Evolutionary conservation across 805 yeast species (phyloP).

Genomic region (Wickerhamiella cacticola): DNA sequence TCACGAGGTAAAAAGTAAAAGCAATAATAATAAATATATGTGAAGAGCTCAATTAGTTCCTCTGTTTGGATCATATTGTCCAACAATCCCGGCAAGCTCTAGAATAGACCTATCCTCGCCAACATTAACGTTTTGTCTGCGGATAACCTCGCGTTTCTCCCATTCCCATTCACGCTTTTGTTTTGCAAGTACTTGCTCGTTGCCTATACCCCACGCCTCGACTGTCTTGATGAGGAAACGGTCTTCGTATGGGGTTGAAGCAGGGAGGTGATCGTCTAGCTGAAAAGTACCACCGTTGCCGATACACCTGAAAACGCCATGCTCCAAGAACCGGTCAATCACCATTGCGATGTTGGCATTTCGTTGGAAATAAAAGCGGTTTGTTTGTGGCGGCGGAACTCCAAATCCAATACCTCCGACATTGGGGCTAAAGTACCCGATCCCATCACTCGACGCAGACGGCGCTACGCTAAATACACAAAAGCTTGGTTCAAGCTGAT

Average conservation of each 20-base stretch:
- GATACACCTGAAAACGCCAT: slow-evolving; percentile 63
- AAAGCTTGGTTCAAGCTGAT: slow-evolving; percentile 57
- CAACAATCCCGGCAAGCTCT: slow-evolving; percentile 66
- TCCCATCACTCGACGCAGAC: not conserved
- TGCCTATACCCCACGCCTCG: slow-evolving; percentile 90
- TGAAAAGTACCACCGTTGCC: slow-evolving; percentile 40
- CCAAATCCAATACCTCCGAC: slow-evolving; percentile 70
- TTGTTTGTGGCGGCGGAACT: slow-evolving; percentile 39
- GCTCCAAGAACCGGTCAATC: slow-evolving; percentile 65
- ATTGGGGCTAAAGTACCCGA: slow-evolving; percentile 33
- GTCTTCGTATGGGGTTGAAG: slow-evolving; percentile 44
- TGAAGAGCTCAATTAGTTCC: not conserved
- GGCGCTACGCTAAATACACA: slow-evolving; percentile 25
- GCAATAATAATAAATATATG: slow-evolving; percentile 11
- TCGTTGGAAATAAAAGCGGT: slow-evolving; percentile 20
- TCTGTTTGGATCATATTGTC: slow-evolving; percentile 27
- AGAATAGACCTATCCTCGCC: slow-evolving; percentile 70
- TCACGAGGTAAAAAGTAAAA: slow-evolving; percentile 18
- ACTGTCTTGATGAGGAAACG: slow-evolving; percentile 58
- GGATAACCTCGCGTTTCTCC: slow-evolving; percentile 78
- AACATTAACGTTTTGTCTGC: slow-evolving; percentile 59
- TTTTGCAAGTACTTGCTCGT: slow-evolving; percentile 60
- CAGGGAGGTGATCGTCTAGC: slow-evolving; percentile 22
- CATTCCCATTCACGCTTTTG: slow-evolving; percentile 76
- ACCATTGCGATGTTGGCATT: slow-evolving; percentile 67